Evolutionary conservation across 2,329 filamentous ascomycete species (phyloP).

Genomic region (Phialemonium atrogriseum): DNA sequence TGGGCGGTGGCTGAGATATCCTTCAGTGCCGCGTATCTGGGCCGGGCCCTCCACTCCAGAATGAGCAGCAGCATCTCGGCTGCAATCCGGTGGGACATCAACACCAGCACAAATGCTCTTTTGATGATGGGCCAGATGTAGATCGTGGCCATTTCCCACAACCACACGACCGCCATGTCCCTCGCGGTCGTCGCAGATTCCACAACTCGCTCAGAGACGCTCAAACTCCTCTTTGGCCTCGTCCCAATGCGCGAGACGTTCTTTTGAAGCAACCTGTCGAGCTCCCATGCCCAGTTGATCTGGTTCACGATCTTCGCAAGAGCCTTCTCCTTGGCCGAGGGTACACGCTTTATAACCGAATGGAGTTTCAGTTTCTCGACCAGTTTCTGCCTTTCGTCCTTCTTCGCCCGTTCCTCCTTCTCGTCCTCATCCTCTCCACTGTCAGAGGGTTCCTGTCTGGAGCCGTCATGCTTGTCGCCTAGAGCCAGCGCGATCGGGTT

Average conservation of each 20-base stretch:
- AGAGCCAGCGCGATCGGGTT: slow-evolving; percentile 82
- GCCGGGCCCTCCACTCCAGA: slow-evolving; percentile 76
- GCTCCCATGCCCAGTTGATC: slow-evolving; percentile 91
- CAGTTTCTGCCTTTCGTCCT: slow-evolving; percentile 55
- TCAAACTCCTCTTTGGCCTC: slow-evolving; percentile 73
- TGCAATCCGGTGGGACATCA: slow-evolving; percentile 71
- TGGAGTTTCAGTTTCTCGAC: slow-evolving; percentile 85
- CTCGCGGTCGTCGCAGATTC: slow-evolving; percentile 85
- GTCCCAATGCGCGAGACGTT: slow-evolving; percentile 81
- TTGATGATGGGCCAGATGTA: slow-evolving; percentile 75
- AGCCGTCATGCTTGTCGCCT: slow-evolving; percentile 53
- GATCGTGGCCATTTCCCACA: slow-evolving; percentile 63
- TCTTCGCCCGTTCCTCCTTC: slow-evolving; percentile 47
- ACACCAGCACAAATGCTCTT: slow-evolving; percentile 62
- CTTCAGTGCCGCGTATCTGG: slow-evolving; percentile 77
- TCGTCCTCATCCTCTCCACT: slow-evolving; percentile 68
- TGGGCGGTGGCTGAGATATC: slow-evolving; percentile 95
- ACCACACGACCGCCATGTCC: slow-evolving; percentile 59
- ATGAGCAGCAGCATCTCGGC: slow-evolving; percentile 73
- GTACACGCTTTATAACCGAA: slow-evolving; percentile 67
- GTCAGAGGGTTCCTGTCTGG: slow-evolving; percentile 25
- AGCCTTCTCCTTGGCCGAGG: slow-evolving; percentile 75
- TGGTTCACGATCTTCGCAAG: slow-evolving; percentile 80
- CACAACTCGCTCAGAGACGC: slow-evolving; percentile 88
- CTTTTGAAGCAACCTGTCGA: slow-evolving; percentile 77